Evolutionary conservation across 2,329 filamentous ascomycete species (phyloP), one percentile per base, ranked within the genome.

Genomic region (Alternaria sp.): DNA sequence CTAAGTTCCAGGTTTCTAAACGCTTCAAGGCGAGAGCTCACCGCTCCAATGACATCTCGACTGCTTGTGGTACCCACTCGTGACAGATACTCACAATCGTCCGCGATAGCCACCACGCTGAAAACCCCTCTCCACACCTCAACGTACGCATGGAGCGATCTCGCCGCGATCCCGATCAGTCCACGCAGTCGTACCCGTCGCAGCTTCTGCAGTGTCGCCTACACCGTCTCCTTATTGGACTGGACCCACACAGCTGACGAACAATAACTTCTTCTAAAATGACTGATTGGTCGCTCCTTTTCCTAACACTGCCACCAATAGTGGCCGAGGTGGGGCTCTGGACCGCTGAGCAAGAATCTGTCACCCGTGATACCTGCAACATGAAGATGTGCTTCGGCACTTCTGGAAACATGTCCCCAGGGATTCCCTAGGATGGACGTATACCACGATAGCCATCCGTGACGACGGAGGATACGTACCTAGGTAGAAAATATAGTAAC

Each of bases 201-300:
- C 61, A 61, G 61, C 51, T 59, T 30, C 64, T 64, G 64, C 64
- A 66, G 36, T 23, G 55, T 60, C 64, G 61, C 49, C 62, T 57
- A 56, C n/a, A 19, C 47, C 9, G 4, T 26, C 9, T 46, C n/a
- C 10, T 36, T 19, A 66, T 66, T 66, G 61, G 64, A 11, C n/a
- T 40, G 15, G 11, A 36, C 45, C n/a, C 17, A 11, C 17, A 17
- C 32, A 19, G 58, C 51, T 60, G 51, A 32, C 23, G 13, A 32
- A 56, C 45, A 60, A 60, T 49, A 47, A 32, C 23, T 47, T 21
- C 17, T 13, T 40, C 26, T 52, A 50, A 32, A 51, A 11, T 52
- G 11, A 26, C 13, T 61, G 54, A 64, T 64, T 66, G 57, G 64
- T 21, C 30, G 28, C 54, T 56, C 58, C 58, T 57, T 61, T 51